Conservation (phyloP, 2,329 filamentous ascomycete species). For the Cladophialophora chaetospira region DNA sequence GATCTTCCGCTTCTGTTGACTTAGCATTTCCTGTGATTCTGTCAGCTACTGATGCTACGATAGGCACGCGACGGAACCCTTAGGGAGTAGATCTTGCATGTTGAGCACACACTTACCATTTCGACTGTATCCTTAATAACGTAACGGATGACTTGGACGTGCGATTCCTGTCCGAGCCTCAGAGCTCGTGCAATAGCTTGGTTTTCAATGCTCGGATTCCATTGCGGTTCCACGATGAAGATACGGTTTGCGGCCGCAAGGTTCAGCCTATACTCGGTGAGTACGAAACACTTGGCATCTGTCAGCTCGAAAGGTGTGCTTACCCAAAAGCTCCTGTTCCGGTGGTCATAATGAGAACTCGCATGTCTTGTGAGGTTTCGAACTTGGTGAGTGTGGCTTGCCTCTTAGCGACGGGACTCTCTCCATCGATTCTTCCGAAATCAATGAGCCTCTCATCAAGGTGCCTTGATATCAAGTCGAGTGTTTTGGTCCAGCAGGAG, state of each 20-base stretch:
- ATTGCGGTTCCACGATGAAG: constrained; percentile 57
- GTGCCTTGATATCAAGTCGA: constrained; percentile 42
- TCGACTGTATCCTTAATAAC: constrained; percentile 8
- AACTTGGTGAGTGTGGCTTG: constrained; percentile 47
- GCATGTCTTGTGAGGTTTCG: constrained; percentile 27
- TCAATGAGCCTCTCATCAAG: constrained; percentile 36
- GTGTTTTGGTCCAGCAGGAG: constrained; percentile 50
- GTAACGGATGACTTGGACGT: constrained; percentile 19
- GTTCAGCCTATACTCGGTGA: constrained; percentile 44
- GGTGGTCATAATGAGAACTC: constrained; percentile 56
- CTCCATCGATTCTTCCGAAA: constrained; percentile 48
- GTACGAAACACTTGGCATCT: background rate
- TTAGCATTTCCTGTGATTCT: background rate
- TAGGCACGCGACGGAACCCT: background rate
- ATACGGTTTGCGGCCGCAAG: constrained; percentile 52
- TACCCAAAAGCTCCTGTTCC: constrained; percentile 57
- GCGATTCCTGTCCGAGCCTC: constrained; percentile 48
- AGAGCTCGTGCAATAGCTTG: constrained; percentile 56
- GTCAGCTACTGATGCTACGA: too few relatives aligned
- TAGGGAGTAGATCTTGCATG: too few relatives aligned
- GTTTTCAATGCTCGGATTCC: constrained; percentile 57
- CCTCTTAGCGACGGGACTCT: constrained; percentile 41
- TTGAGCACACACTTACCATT: background rate
- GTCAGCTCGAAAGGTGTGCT: constrained; percentile 11
- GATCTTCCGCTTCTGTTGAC: background rate